Evolutionary conservation across 495 filamentous ascomycete genomes (phyloP).

Genomic region (Lindgomyces ingoldianus): DNA sequence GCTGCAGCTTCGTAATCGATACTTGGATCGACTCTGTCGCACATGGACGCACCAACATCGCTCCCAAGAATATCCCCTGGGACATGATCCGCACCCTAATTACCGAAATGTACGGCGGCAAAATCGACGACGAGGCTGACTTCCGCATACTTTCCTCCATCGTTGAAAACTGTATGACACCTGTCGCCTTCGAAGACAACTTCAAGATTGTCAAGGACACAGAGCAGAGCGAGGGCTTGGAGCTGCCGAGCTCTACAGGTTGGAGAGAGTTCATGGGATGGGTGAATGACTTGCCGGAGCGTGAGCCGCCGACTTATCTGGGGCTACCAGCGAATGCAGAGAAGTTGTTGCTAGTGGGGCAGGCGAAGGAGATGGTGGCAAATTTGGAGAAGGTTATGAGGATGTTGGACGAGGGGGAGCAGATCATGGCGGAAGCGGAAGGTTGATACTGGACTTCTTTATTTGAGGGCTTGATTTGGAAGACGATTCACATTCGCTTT

Average conservation of each 20-base stretch:
- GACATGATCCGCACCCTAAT: conserved; percentile 92
- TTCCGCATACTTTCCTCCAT: conserved; percentile 69
- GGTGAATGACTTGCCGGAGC: conserved; percentile 89
- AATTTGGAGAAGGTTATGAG: conserved; percentile 81
- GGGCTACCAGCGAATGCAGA: conserved; percentile 95
- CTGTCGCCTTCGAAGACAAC: conserved; percentile 84
- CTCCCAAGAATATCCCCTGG: conserved; percentile 93
- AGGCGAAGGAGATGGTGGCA: conserved; percentile 80
- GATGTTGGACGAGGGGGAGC: conserved; percentile 91
- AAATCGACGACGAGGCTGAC: conserved; percentile 92
- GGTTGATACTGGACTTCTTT: not conserved
- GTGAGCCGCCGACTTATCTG: conserved; percentile 96
- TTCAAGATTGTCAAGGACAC: conserved; percentile 78
- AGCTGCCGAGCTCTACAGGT: conserved; percentile 74
- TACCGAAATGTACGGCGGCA: conserved; percentile 93
- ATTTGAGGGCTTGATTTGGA: not conserved
- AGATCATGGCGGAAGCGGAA: conserved; percentile 72
- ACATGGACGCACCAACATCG: conserved; percentile 82
- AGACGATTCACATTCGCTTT: not conserved
- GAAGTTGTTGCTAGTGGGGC: conserved; percentile 88
- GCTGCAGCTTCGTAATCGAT: conserved; percentile 93
- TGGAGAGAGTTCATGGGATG: conserved; percentile 86
- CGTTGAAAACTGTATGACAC: conserved; percentile 76
- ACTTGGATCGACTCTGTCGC: conserved; percentile 86
- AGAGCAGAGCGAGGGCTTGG: conserved; percentile 54